Percentiles rank a stretch among this genome's conserved stretches.
Evolutionary conservation across 1,284 basidiomycete genomes (phyloP).

Genomic region (Clitocybe nebularis): DNA sequence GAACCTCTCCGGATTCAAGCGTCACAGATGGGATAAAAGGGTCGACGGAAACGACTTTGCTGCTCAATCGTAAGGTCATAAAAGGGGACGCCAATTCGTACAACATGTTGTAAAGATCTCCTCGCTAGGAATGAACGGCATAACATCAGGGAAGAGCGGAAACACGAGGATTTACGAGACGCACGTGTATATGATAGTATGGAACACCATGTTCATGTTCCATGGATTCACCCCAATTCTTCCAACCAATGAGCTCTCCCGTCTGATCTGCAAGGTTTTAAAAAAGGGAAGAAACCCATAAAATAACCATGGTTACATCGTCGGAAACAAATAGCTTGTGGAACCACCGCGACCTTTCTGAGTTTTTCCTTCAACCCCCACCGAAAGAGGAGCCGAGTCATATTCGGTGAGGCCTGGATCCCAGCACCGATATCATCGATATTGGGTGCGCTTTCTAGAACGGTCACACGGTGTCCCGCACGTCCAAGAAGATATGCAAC

Average conservation of each 20-base stretch:
- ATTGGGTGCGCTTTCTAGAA: slow-evolving; percentile 34
- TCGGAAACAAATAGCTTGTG: slow-evolving; percentile 38
- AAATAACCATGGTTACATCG: slow-evolving; percentile 36
- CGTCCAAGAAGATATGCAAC: slow-evolving; percentile 42
- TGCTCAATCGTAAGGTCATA: slow-evolving; percentile 36
- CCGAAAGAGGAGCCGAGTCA: slow-evolving; percentile 42
- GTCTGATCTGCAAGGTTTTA: slow-evolving; percentile 27
- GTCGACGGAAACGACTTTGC: slow-evolving; percentile 38
- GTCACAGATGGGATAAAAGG: slow-evolving; percentile 32
- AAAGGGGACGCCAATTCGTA: slow-evolving; percentile 37
- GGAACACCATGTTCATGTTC: slow-evolving; percentile 42
- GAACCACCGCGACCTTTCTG: slow-evolving; percentile 37
- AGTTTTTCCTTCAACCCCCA: slow-evolving; percentile 49
- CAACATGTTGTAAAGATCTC: slow-evolving; percentile 46
- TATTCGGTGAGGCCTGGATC: slow-evolving; percentile 41
- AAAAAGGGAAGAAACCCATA: too few species aligned
- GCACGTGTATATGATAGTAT: slow-evolving; percentile 51
- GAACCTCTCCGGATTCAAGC: slow-evolving; percentile 16
- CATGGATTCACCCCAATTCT: slow-evolving; percentile 37
- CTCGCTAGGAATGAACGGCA: slow-evolving; percentile 40
- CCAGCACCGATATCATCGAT: slow-evolving; percentile 27
- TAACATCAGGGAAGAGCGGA: slow-evolving; percentile 28
- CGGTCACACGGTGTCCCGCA: slow-evolving; percentile 46
- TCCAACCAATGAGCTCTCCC: slow-evolving; percentile 44
- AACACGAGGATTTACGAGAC: slow-evolving; percentile 5